Percentiles rank a stretch among this genome's conserved stretches.
Conservation (phyloP, 352 stramenopile species). For the Pythium biforme region DNA sequence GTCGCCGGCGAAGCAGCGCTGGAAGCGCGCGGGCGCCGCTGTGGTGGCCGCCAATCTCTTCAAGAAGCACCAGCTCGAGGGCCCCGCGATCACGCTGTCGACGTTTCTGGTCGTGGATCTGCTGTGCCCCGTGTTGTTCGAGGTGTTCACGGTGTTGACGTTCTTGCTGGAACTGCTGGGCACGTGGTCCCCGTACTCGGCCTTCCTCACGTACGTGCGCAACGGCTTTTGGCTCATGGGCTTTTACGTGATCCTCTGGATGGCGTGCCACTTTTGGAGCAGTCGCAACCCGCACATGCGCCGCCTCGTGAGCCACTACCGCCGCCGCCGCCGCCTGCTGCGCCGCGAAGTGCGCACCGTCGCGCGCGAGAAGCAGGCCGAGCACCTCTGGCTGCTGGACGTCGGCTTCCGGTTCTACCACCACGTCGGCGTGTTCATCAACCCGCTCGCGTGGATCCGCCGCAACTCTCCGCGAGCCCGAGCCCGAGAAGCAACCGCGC, state of each 20-base stretch:
- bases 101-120: conserved; percentile 78
- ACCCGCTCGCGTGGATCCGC: conserved; percentile 37
- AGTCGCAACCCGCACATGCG: conserved; percentile 79
- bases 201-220: conserved; percentile 70
- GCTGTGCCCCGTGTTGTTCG: conserved; percentile 71
- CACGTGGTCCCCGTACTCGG: conserved; percentile 56
- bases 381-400: conserved; percentile 71
- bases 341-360: conserved; percentile 48
- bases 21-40: conserved; percentile 50
- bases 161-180: conserved; percentile 51
- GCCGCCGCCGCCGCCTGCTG: conserved; percentile 52
- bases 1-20: conserved; percentile 37
- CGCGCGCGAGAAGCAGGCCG: conserved; percentile 58
- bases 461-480: neutral
- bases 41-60: conserved; percentile 62
- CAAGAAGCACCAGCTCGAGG: conserved; percentile 54
- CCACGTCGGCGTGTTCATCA: conserved; percentile 47
- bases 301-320: conserved; percentile 73
- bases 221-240: conserved; percentile 62
- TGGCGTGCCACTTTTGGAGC: conserved; percentile 78
- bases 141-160: conserved; percentile 49
- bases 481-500: neutral
- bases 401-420: conserved; percentile 75
- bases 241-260: conserved; percentile 67
- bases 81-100: conserved; percentile 59